Evolutionary conservation across 2,329 filamentous ascomycete species (phyloP).

Genomic region (Fusarium veterinarium): DNA sequence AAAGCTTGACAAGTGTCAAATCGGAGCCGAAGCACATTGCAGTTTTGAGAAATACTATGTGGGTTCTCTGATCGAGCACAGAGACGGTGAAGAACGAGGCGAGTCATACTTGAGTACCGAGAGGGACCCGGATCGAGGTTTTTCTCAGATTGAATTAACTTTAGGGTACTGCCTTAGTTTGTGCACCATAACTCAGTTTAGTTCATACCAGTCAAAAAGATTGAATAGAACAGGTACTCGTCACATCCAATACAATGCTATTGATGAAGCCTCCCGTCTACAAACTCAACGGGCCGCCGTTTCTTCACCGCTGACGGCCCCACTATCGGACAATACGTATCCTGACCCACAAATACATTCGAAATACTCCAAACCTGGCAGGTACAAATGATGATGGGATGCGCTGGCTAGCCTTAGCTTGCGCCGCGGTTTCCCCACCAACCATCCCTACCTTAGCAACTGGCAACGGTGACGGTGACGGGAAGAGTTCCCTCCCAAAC

Average conservation of each 20-base stretch:
- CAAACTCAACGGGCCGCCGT: not conserved
- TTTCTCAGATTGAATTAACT: not conserved
- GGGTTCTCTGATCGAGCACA: slow-evolving; percentile 3
- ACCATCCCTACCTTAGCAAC: slow-evolving; percentile 32
- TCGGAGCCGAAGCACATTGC: slow-evolving; percentile 9
- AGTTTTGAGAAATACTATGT: slow-evolving; percentile 12
- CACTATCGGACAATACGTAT: slow-evolving; percentile 11
- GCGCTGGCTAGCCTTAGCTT: slow-evolving; percentile 20
- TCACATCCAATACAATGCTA: slow-evolving; percentile 2
- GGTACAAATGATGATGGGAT: slow-evolving; percentile 25
- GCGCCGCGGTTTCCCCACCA: slow-evolving; percentile 37
- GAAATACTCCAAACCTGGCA: slow-evolving; percentile 25
- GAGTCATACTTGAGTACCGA: slow-evolving; percentile 2
- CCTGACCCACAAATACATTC: not conserved
- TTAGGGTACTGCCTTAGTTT: not conserved
- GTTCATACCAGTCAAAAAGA: not conserved
- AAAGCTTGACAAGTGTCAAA: slow-evolving; percentile 1
- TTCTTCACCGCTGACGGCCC: slow-evolving; percentile 19
- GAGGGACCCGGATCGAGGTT: not conserved
- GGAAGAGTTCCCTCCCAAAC: slow-evolving; percentile 13
- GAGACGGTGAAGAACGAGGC: slow-evolving; percentile 21
- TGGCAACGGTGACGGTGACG: slow-evolving; percentile 21
- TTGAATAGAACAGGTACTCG: not conserved
- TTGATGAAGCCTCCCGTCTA: not conserved
- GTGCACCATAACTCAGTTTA: not conserved